Base-by-base conservation (phyloP, 352 stramenopile species). In the Phytophthora aleatoria region DNA sequence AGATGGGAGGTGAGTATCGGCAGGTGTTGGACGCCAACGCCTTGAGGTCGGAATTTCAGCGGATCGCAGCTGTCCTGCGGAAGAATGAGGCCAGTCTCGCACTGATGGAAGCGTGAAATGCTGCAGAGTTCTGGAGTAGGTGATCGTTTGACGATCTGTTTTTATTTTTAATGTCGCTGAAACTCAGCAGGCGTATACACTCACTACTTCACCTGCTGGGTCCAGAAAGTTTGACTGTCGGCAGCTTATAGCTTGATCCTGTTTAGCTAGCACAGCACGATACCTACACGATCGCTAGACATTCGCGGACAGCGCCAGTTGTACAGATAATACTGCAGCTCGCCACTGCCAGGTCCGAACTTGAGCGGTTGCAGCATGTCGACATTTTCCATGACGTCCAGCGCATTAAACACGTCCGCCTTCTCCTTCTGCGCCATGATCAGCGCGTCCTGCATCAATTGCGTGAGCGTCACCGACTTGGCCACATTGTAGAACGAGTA, bases 401-500 rank as follows among this genome's bases (percentile, higher is more conserved):
- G 62, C 5, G 81, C 80, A 57, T 91, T 91, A 43, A 91, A 91
- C 9, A 91, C 83, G 16, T 91, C 83, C 27, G 76, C 66, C 28
- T 77, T 48, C 5, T 76, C 62, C 45, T 81, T 59, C 63, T 89
- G 85, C 49, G 82, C 77, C 67, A 87, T 67, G 1, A 90, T 56
- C 5, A 91, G 66, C 31, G 76, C 66, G 60, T 91, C 81, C 41
- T 91, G 77, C 84, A 94, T 90, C 47, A 94, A 65, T 57, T 85
- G 28, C 13, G 55, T 53, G 13, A 92, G 74, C 38, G 76, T 44
- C 59, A 91, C 73, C 11, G 80, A 83, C 3, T 62, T 93, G 9
- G 81, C 82, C 11, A 89, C 76, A 58, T 99, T 99, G 85, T 99
- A 99, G 69, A 98, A 99, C 45, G 90, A 97, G 76, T 99, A 99